These are phyloP conservation scores for Hemileccinum impolitum DNA, from an alignment of 768 basidiomycete species.

Conservation along the genomic window DNA sequence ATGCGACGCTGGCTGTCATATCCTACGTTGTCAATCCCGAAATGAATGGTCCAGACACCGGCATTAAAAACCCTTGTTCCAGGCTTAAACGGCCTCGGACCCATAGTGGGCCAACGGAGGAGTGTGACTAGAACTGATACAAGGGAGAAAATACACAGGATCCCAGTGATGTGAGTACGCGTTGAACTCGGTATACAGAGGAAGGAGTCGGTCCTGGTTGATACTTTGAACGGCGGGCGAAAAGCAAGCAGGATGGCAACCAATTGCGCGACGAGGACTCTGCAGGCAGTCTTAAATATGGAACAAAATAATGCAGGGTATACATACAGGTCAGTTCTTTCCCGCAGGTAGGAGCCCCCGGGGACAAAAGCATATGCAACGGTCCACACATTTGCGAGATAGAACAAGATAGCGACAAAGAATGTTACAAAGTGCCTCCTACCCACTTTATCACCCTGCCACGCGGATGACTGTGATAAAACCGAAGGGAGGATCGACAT, in stretches of 20 bases:
- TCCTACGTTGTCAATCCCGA: constrained; percentile 54
- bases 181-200: constrained; percentile 17
- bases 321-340: constrained; percentile 70
- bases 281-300: constrained; percentile 18
- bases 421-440: constrained; percentile 55
- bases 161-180: constrained; percentile 29
- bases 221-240: constrained; percentile 32
- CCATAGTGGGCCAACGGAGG: constrained; percentile 47
- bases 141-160: constrained; percentile 41
- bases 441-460: constrained; percentile 37
- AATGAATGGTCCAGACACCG: constrained; percentile 92
- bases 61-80: constrained; percentile 69
- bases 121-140: constrained; percentile 52
- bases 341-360: constrained; percentile 68
- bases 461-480: constrained; percentile 43
- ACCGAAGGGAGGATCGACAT: constrained; percentile 60
- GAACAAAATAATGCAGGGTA: neutral
- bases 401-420: constrained; percentile 57
- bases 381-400: constrained; percentile 73
- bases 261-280: constrained; percentile 55
- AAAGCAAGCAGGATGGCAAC: constrained; percentile 48
- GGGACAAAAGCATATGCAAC: constrained; percentile 92
- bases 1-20: constrained; percentile 34
- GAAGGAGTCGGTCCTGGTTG: neutral
- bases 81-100: constrained; percentile 57